Base-by-base conservation (phyloP, 495 filamentous ascomycete species). In the Apodospora peruviana region DNA sequence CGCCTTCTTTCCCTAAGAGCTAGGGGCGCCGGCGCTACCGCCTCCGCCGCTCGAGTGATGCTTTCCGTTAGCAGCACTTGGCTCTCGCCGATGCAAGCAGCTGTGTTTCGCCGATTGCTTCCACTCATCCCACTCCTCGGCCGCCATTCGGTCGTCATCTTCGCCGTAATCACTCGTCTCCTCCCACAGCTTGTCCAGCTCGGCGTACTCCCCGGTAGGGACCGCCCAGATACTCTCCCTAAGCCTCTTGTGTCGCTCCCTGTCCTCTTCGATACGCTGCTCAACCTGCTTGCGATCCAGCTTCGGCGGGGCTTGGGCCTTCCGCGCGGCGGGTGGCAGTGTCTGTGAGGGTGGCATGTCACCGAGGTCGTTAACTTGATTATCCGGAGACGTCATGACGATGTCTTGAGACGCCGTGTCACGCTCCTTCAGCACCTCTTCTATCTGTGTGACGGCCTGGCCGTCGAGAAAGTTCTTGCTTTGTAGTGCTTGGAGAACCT, bases 191-290 rank as follows among this genome's bases (percentile, higher is more conserved):
- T 67, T 68, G 23, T 60, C 53, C 59, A 80, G 80, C 48, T 90
- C 81, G 49, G 84, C 83, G 55, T 88, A 80, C 4, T 81, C 75
- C 23, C 85, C 81, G 7, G 71, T 69, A 40, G 75, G 78, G 2
- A 95, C 81, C 2, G 87, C 85, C 93, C 94, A 97, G 61, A 91
- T 91, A 55, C 79, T 86, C 64, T 98, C 93, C 14, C 93, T 66
- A 51, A 87, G 70, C 32, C 93, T 71, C 73, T 97, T 97, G 67
- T 97, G 95, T 35, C 93, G 76, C 65, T 98, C 94, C 7, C 93
- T 75, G 67, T 98, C 93, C 62, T 98, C 93, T 53, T 98, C 94
- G 52, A 98, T 96, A 43, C 93, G 69, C 71, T 96, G 91, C 68
- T 96, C 90, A 29, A 95, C 87, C 71, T 91, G 84, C 47, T 83